phyloP scores from a whole-genome alignment of 257 asterid genomes.

The Paulownia fortunei region DNA sequence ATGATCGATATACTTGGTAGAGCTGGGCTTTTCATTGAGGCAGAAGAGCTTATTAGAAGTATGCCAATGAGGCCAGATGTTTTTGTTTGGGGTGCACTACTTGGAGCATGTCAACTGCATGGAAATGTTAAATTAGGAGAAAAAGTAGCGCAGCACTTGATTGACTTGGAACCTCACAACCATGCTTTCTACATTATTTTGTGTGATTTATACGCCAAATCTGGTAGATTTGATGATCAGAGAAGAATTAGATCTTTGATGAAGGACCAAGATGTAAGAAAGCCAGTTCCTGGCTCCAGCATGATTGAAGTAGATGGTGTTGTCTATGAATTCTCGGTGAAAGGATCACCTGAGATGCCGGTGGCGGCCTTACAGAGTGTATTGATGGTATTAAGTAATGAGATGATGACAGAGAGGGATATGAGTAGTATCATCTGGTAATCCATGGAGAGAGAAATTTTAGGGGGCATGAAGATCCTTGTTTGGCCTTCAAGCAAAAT shows the following conservation, averaged over 20 bases:
- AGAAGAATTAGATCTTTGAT: conserved; percentile 59
- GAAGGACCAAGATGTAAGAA: conserved; percentile 57
- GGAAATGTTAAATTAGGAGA: conserved; percentile 68
- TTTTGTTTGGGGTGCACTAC: conserved; percentile 84
- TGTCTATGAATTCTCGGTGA: conserved; percentile 65
- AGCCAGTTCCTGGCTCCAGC: conserved; percentile 73
- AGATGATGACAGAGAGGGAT: conserved; percentile 50
- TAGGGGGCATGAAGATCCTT: background rate
- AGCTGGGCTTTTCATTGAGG: conserved; percentile 73
- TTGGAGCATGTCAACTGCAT: conserved; percentile 83
- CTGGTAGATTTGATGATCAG: conserved; percentile 60
- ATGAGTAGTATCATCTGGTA: conserved; percentile 6
- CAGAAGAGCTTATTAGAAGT: conserved; percentile 56
- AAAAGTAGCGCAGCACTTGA: conserved; percentile 57
- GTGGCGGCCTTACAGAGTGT: conserved; percentile 43
- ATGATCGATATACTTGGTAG: conserved; percentile 75
- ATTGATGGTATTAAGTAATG: conserved; percentile 44
- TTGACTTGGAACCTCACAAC: conserved; percentile 62
- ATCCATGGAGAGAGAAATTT: background rate
- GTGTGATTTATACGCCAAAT: conserved; percentile 74
- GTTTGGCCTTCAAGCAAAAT: background rate
- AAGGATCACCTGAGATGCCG: conserved; percentile 56
- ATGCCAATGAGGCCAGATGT: conserved; percentile 82
- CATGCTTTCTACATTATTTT: conserved; percentile 74
- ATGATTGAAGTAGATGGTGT: conserved; percentile 68